Evolutionary conservation across 202 grass and related monocot genomes (phyloP).

Genomic region (Schoenoplectus triqueter): DNA sequence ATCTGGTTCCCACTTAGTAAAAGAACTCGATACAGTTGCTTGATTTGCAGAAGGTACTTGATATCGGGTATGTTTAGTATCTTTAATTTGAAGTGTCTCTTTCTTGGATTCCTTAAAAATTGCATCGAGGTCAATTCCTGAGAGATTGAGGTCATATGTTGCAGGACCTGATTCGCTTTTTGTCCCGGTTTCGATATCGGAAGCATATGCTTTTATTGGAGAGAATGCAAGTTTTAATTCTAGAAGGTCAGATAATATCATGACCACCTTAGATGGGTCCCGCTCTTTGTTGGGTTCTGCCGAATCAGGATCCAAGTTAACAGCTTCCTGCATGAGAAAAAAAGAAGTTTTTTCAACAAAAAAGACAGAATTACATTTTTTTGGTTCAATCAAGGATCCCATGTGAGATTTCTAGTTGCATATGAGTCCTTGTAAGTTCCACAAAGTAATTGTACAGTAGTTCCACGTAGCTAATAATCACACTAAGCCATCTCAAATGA

Average conservation of each 20-base stretch:
- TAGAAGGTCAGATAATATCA: conserved; percentile 77
- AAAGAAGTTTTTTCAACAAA: conserved; percentile 31
- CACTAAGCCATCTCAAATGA: not conserved
- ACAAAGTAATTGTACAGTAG: not conserved
- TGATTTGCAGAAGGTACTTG: not conserved
- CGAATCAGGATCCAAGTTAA: conserved; percentile 67
- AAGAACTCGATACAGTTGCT: conserved; percentile 48
- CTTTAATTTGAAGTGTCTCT: conserved; percentile 31
- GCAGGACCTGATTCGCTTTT: conserved; percentile 45
- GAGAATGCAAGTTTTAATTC: conserved; percentile 67
- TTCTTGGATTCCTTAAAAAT: conserved; percentile 64
- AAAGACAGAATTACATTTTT: conserved; percentile 22
- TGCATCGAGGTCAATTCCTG: conserved; percentile 65
- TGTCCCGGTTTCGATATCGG: conserved; percentile 40
- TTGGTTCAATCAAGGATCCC: not conserved
- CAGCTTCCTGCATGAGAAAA: conserved; percentile 61
- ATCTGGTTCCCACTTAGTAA: conserved; percentile 75
- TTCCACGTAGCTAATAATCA: not conserved
- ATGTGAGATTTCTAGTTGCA: not conserved
- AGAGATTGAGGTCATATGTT: conserved; percentile 46
- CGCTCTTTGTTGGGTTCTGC: conserved; percentile 59
- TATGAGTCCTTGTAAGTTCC: not conserved
- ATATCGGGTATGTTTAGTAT: conserved; percentile 36
- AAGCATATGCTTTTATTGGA: not conserved
- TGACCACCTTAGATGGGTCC: conserved; percentile 51